phyloP scores from a whole-genome alignment of 2,329 filamentous ascomycete species.

The Esteya vermicola region DNA sequence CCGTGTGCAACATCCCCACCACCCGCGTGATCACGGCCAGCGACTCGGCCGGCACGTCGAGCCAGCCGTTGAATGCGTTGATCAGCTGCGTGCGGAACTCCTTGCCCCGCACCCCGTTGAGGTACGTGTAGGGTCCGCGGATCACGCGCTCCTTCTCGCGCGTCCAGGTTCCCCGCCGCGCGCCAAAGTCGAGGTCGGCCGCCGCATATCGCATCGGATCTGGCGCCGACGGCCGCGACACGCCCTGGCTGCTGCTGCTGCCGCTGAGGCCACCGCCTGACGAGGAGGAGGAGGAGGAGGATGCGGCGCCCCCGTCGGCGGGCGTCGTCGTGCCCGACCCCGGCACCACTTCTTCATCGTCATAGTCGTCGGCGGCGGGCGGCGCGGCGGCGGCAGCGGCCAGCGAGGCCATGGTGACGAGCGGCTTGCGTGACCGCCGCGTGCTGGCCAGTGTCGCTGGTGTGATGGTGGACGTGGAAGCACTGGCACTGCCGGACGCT shows the following conservation, averaged over 20 bases:
- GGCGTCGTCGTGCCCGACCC: slow-evolving; percentile 4
- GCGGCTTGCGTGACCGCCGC: slow-evolving; percentile 17
- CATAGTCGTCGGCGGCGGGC: not conserved
- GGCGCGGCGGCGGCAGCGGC: not conserved
- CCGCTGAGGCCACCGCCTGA: too few species aligned
- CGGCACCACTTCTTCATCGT: slow-evolving; percentile 3
- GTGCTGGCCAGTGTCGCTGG: too few species aligned
- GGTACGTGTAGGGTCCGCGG: slow-evolving; percentile 67
- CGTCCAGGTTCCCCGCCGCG: slow-evolving; percentile 48
- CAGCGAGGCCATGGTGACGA: slow-evolving; percentile 11
- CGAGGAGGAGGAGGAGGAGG: not conserved
- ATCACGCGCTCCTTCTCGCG: slow-evolving; percentile 64
- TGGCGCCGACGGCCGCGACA: slow-evolving; percentile 21
- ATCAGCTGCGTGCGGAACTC: slow-evolving; percentile 73
- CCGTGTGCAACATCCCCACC: slow-evolving; percentile 74
- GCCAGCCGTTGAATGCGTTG: slow-evolving; percentile 66
- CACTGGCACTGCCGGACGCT: not conserved
- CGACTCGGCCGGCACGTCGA: slow-evolving; percentile 56
- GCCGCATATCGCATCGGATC: slow-evolving; percentile 39
- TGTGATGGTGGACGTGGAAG: too few species aligned
- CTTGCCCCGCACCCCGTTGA: slow-evolving; percentile 67
- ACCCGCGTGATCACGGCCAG: slow-evolving; percentile 65
- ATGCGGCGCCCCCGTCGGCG: not conserved
- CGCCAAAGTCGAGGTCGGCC: slow-evolving; percentile 39
- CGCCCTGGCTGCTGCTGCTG: not conserved